phyloP scores from a whole-genome alignment of 192 early-diverging fungal species.

The Podila verticillata region DNA sequence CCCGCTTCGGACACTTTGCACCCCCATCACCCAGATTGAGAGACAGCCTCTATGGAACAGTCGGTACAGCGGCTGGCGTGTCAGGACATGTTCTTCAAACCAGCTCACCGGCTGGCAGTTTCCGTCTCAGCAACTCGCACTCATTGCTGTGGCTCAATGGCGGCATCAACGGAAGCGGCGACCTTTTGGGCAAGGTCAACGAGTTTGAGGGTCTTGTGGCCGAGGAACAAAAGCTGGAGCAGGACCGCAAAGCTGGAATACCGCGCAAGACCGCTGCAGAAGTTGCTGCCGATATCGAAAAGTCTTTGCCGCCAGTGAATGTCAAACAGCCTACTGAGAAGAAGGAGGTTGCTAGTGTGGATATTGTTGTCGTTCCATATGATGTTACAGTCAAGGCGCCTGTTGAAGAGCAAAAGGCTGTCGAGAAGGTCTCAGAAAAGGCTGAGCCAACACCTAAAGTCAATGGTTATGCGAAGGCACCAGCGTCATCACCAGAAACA shows the following conservation, averaged over 20 bases:
- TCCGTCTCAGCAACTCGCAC: slow-evolving; percentile 47
- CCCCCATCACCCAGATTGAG: slow-evolving; percentile 47
- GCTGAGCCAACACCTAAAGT: no score
- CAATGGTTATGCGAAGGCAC: no score
- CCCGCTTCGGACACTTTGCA: slow-evolving; percentile 45
- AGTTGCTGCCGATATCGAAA: neutral
- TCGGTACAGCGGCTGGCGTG: neutral
- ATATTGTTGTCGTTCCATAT: slow-evolving; percentile 38
- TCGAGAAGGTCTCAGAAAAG: no score
- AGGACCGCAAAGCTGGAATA: slow-evolving; percentile 11
- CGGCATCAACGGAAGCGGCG: slow-evolving; percentile 46
- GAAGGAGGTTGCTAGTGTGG: slow-evolving; percentile 6
- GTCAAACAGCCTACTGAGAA: neutral
- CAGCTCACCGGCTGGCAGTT: slow-evolving; percentile 44
- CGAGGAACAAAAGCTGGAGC: slow-evolving; percentile 33
- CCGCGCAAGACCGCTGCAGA: slow-evolving; percentile 12
- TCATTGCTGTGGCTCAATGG: slow-evolving; percentile 47
- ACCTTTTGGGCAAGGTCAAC: slow-evolving; percentile 43
- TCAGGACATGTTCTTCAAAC: slow-evolving; percentile 48
- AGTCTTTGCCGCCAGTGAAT: neutral
- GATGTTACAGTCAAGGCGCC: slow-evolving; percentile 14
- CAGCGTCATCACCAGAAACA: no score
- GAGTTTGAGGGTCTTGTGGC: slow-evolving; percentile 50
- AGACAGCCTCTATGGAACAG: slow-evolving; percentile 45
- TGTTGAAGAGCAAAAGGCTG: no score